Conservation (phyloP, 2,329 filamentous ascomycete species). For the Aspergillus unguis region DNA sequence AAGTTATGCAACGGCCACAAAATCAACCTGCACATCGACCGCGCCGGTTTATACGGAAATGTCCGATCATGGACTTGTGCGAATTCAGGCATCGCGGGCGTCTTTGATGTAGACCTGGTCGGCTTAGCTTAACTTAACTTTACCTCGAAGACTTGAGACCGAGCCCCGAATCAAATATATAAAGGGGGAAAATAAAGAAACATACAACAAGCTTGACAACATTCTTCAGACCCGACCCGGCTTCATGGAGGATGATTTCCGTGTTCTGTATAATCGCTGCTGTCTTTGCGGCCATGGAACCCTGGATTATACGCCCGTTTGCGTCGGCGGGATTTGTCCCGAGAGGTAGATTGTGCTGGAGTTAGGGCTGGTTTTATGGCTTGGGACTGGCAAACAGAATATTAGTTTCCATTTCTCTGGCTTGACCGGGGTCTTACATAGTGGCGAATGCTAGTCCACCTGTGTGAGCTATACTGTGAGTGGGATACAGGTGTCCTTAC, state of each 20-base stretch:
- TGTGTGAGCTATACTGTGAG: not conserved
- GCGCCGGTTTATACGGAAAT: too few species aligned
- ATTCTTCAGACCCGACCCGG: constrained; percentile 67
- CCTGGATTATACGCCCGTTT: constrained; percentile 52
- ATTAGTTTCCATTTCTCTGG: too few species aligned
- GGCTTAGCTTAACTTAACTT: too few species aligned
- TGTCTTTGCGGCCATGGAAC: too few species aligned
- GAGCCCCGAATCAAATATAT: too few species aligned
- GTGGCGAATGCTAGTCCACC: constrained; percentile 2
- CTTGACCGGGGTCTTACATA: not conserved
- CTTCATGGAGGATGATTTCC: constrained; percentile 70
- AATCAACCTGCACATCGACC: too few species aligned
- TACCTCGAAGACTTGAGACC: too few species aligned
- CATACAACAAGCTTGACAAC: constrained; percentile 65
- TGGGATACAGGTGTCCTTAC: not conserved
- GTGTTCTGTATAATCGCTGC: constrained; percentile 64
- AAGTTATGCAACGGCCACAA: too few species aligned
- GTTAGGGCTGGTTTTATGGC: constrained; percentile 50
- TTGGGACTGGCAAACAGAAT: constrained; percentile 8
- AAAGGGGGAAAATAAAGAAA: too few species aligned
- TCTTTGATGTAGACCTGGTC: too few species aligned
- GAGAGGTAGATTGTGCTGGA: constrained; percentile 62
- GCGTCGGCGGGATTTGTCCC: constrained; percentile 65
- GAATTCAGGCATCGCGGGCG: too few species aligned
- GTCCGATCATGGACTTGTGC: too few species aligned